phyloP scores from a whole-genome alignment of 2,329 filamentous ascomycete genomes.

The Chalara sp. region DNA sequence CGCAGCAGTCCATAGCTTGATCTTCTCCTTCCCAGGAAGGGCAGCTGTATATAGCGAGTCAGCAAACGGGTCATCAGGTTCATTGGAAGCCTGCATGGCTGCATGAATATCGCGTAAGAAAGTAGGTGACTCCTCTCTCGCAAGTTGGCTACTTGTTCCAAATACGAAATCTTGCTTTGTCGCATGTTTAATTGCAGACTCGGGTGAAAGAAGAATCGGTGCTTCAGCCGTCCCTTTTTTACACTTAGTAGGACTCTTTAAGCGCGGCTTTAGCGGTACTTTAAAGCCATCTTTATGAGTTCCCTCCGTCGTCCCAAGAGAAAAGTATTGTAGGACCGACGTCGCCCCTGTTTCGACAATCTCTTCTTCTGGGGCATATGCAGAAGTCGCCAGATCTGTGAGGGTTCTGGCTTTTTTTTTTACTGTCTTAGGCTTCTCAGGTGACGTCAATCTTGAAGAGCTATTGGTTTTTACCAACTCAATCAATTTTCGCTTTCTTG shows the following conservation, averaged over 20 bases:
- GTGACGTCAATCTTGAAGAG: slow-evolving; percentile 24
- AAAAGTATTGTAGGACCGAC: slow-evolving; percentile 39
- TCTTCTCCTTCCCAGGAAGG: slow-evolving; percentile 11
- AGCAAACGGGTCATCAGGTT: slow-evolving; percentile 32
- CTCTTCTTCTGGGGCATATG: slow-evolving; percentile 43
- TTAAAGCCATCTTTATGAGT: slow-evolving; percentile 13
- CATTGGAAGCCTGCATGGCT: slow-evolving; percentile 54
- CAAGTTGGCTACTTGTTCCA: slow-evolving; percentile 79
- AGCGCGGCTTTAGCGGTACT: slow-evolving; percentile 17
- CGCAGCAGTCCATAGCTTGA: slow-evolving; percentile 62
- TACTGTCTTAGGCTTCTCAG: slow-evolving; percentile 43
- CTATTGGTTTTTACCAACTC: slow-evolving; percentile 38
- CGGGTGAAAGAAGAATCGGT: slow-evolving; percentile 58
- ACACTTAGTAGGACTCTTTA: slow-evolving; percentile 24
- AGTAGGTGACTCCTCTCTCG: slow-evolving; percentile 63
- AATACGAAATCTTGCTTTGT: slow-evolving; percentile 72
- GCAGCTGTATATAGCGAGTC: slow-evolving; percentile 10
- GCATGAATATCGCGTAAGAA: slow-evolving; percentile 55
- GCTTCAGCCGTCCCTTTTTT: slow-evolving; percentile 30
- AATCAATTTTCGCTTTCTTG: slow-evolving; percentile 49
- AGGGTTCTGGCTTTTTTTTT: slow-evolving; percentile 72
- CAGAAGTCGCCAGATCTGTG: slow-evolving; percentile 69
- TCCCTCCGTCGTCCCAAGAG: slow-evolving; percentile 7
- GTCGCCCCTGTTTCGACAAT: slow-evolving; percentile 29
- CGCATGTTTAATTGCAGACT: slow-evolving; percentile 58